These are phyloP conservation scores for Debaryomyces subglobosus DNA, from an alignment of 1,139 yeast genomes.

Conservation along the genomic window DNA sequence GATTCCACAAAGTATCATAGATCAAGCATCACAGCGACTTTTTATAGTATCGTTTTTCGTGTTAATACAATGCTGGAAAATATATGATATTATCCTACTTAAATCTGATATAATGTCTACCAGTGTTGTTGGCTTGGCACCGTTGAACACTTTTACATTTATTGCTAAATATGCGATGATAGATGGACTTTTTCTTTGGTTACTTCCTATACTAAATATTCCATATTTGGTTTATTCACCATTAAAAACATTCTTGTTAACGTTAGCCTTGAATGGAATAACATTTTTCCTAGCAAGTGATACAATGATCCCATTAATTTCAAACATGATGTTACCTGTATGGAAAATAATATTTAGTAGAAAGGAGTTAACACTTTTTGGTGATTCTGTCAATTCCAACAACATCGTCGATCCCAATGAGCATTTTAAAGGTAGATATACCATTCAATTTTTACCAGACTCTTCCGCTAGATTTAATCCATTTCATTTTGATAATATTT, in stretches of 20 bases:
- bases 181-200: conserved; percentile 72
- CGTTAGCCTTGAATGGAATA: conserved; percentile 35
- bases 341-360: conserved; percentile 51
- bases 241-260: conserved; percentile 49
- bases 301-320: conserved; percentile 37
- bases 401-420: conserved; percentile 61
- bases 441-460: conserved; percentile 88
- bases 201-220: conserved; percentile 71
- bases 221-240: conserved; percentile 71
- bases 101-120: conserved; percentile 31
- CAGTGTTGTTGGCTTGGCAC: conserved; percentile 16
- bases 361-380: conserved; percentile 72
- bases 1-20: conserved; percentile 61
- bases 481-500: conserved; percentile 56
- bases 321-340: conserved; percentile 36
- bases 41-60: conserved; percentile 67
- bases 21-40: conserved; percentile 80
- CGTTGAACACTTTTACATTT: conserved; percentile 56
- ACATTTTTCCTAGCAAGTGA: conserved; percentile 50
- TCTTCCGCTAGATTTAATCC: conserved; percentile 88
- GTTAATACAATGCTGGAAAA: conserved; percentile 77
- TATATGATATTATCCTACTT: conserved; percentile 64
- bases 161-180: conserved; percentile 69
- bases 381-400: conserved; percentile 49
- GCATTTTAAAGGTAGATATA: conserved; percentile 83